Evolutionary conservation across 2,329 filamentous ascomycete genomes (phyloP).

Genomic region (Metarhizium rileyi): DNA sequence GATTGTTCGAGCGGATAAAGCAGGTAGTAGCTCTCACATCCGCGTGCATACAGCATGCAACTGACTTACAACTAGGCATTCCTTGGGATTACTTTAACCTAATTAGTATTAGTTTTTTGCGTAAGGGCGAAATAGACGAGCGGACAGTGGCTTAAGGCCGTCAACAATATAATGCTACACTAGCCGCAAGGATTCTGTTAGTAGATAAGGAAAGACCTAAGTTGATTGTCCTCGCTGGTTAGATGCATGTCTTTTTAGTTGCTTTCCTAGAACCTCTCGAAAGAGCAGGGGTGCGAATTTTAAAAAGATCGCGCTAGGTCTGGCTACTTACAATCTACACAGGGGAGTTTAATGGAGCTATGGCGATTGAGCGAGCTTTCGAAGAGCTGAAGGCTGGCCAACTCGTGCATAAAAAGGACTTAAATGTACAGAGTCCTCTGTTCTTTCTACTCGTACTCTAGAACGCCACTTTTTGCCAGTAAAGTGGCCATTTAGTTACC

Average conservation of each 20-base stretch:
- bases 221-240: slow-evolving; percentile 72
- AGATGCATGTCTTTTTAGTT: slow-evolving; percentile 73
- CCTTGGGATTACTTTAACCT: slow-evolving; percentile 76
- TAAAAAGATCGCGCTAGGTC: not conserved
- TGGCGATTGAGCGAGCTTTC: slow-evolving; percentile 71
- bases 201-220: slow-evolving; percentile 47
- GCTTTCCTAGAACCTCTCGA: slow-evolving; percentile 62
- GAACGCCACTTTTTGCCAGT: too few species aligned
- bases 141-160: slow-evolving; percentile 46
- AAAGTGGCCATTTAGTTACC: too few species aligned
- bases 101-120: slow-evolving; percentile 55
- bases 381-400: slow-evolving; percentile 56
- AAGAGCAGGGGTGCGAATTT: slow-evolving; percentile 48
- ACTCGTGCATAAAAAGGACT: slow-evolving; percentile 59
- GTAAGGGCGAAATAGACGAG: slow-evolving; percentile 51
- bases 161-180: slow-evolving; percentile 61
- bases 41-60: not conserved
- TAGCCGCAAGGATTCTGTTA: slow-evolving; percentile 56
- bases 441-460: too few species aligned
- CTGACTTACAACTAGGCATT: slow-evolving; percentile 33
- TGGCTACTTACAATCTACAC: slow-evolving; percentile 14
- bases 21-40: slow-evolving; percentile 12
- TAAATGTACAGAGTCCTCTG: too few species aligned
- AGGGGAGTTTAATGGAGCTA: slow-evolving; percentile 66
- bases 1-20: slow-evolving; percentile 34